A percentile compares a stretch with the other conserved stretches of the same genome.
These are phyloP conservation scores for Mucor ambiguus DNA, from an alignment of 371 early-diverging fungal species.

Conservation along the genomic window DNA sequence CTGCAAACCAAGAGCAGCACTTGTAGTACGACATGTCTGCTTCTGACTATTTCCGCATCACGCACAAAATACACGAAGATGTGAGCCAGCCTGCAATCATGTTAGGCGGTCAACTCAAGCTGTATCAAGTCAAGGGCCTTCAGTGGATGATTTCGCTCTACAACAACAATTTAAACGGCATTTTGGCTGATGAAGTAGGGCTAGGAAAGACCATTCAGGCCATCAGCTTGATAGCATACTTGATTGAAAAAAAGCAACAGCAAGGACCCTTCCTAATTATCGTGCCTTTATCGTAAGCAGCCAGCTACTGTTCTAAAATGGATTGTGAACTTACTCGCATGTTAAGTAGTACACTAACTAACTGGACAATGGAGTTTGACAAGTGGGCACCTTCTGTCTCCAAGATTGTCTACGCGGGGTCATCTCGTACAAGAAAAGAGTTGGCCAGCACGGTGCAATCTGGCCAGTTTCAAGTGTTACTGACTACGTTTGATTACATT, in stretches of 20 bases:
- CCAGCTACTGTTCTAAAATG: neutral
- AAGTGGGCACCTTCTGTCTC: slow-evolving; percentile 97
- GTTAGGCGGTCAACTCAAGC: slow-evolving; percentile 91
- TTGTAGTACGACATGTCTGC: slow-evolving; percentile 27
- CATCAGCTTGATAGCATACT: slow-evolving; percentile 93
- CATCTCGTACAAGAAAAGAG: slow-evolving; percentile 71
- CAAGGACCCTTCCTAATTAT: slow-evolving; percentile 93
- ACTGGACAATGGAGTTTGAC: slow-evolving; percentile 97
- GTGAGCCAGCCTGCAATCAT: slow-evolving; percentile 83
- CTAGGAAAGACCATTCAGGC: slow-evolving; percentile 98
- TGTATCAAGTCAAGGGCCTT: slow-evolving; percentile 98
- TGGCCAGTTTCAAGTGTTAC: slow-evolving; percentile 88
- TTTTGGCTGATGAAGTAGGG: slow-evolving; percentile 99
- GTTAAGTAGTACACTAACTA: slow-evolving; percentile 73
- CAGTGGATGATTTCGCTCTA: slow-evolving; percentile 99
- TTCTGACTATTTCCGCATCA: slow-evolving; percentile 78
- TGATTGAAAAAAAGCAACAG: slow-evolving; percentile 91
- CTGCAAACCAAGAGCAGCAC: slow-evolving; percentile 37
- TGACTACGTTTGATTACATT: slow-evolving; percentile 98
- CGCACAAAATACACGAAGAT: slow-evolving; percentile 85
- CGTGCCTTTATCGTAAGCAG: slow-evolving; percentile 85
- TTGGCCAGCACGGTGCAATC: slow-evolving; percentile 72
- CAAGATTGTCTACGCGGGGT: slow-evolving; percentile 90
- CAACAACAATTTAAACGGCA: slow-evolving; percentile 96
- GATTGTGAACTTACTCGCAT: neutral